Base-by-base conservation (phyloP, 768 basidiomycete species). In the Collybiopsis confluens region DNA sequence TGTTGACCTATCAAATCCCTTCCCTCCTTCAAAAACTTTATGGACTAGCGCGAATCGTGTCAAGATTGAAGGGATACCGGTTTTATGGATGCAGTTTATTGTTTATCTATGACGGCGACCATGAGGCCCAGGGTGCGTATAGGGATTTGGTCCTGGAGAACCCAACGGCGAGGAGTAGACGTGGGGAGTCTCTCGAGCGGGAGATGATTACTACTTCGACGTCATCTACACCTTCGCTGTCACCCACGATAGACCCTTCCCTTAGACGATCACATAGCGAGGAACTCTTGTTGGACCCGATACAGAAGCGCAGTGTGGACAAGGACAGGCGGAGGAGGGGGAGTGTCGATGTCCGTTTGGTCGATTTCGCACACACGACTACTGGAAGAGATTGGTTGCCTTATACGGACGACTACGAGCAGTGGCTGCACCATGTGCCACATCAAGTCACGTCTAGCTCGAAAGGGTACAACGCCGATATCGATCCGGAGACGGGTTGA, bases 281-380 rank as follows among this genome's bases (percentile, higher is more conserved):
- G 66, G 89, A 92, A 64, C 68, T 91, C 24, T 76, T 90, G 42
- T 67, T 80, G 16, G 87, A 86, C 5, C 81, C 88, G 23, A 74
- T 83, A 18, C 78, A 77, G 1, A 83, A 83, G 66, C 82, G 85
- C 40, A 77, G 79, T 13, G 73, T 70, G 45, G 80, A 81, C n/a
- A 81, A 81, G 50, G 82, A 85, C 54, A 88, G 86, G 65, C 76
- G 55, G 8, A 49, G 37, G 9, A 75, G 91, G 21, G 97, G 97
- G 28, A 96, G 97, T 66, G 82, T 98, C 56, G 92, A 91, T 64
- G 90, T 99, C 57, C 92, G 95, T 33, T 85, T 99, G 48, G 97
- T 99, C 52, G 97, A 99, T 70, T 99, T 99, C 71, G 97, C 96
- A 11, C 96, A 98, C 65, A 98, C 97, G 48, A 98, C 94, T 8